phyloP scores from a whole-genome alignment of 305 asterid genomes.

The Nicotiana rustica region DNA sequence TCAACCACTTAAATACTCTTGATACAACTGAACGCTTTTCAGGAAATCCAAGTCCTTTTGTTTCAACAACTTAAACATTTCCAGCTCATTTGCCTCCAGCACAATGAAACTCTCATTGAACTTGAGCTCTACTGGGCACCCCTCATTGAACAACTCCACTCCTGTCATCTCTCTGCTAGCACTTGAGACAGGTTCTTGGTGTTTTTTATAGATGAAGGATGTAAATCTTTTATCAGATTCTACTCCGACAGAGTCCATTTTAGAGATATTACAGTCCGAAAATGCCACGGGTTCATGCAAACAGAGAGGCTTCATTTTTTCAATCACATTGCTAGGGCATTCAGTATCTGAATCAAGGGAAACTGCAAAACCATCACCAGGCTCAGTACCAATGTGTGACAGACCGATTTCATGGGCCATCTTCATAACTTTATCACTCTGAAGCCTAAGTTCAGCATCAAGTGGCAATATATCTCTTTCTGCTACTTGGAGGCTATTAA shows the following conservation, averaged over 20 bases:
- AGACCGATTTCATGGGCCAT: slow-evolving; percentile 48
- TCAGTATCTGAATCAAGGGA: slow-evolving; percentile 73
- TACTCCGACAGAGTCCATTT: slow-evolving; percentile 20
- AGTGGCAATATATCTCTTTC: slow-evolving; percentile 57
- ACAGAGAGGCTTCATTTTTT: slow-evolving; percentile 41
- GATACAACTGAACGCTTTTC: slow-evolving; percentile 47
- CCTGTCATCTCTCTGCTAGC: slow-evolving; percentile 50
- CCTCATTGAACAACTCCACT: slow-evolving; percentile 57
- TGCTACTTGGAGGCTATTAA: slow-evolving; percentile 46
- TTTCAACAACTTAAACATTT: slow-evolving; percentile 54
- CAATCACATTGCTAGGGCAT: slow-evolving; percentile 34
- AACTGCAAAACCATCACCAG: slow-evolving; percentile 48
- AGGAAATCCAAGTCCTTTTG: slow-evolving; percentile 55
- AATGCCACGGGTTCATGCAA: slow-evolving; percentile 55
- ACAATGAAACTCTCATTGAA: slow-evolving; percentile 42
- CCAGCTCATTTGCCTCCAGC: slow-evolving; percentile 58
- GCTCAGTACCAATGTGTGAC: slow-evolving; percentile 40
- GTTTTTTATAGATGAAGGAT: slow-evolving; percentile 53
- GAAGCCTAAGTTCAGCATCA: slow-evolving; percentile 49
- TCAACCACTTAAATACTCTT: slow-evolving; percentile 34
- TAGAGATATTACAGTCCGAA: slow-evolving; percentile 37
- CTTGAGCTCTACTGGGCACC: slow-evolving; percentile 63
- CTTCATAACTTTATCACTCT: slow-evolving; percentile 60
- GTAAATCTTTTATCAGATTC: slow-evolving; percentile 47
- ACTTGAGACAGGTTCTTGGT: slow-evolving; percentile 41